Evolutionary conservation across 192 early-diverging fungal species (phyloP).

Genomic region (Phycomyces blakesleeanus): DNA sequence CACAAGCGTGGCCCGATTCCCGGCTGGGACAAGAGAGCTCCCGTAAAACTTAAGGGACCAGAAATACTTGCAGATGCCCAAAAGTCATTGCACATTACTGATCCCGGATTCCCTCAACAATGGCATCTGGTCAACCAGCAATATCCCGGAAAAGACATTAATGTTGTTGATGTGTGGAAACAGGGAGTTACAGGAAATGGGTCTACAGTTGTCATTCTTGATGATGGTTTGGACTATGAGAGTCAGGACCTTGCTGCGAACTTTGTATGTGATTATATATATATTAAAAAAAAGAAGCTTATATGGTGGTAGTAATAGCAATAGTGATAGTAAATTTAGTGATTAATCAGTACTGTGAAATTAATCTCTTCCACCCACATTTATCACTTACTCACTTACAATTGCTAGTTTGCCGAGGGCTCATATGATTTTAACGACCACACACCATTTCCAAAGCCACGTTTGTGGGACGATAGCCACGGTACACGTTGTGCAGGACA

Average conservation of each 20-base stretch:
- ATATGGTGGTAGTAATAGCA: too few relatives aligned
- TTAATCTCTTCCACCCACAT: neutral
- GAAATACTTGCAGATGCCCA: constrained; percentile 4
- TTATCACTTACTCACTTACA: too few relatives aligned
- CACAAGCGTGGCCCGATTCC: constrained; percentile 20
- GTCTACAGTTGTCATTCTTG: constrained; percentile 73
- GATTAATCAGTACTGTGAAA: neutral
- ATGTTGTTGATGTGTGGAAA: constrained; percentile 79
- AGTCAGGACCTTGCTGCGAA: constrained; percentile 68
- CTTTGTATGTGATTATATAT: constrained; percentile 48
- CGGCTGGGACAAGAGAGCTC: neutral
- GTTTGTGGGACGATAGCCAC: constrained; percentile 66
- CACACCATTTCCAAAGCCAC: constrained; percentile 62
- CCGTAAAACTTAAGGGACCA: constrained; percentile 1
- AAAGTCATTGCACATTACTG: constrained; percentile 43
- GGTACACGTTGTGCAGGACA: constrained; percentile 88
- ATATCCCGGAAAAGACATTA: constrained; percentile 66
- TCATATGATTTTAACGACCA: constrained; percentile 87
- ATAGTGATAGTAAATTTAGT: too few relatives aligned
- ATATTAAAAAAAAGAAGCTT: too few relatives aligned
- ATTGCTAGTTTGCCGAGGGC: constrained; percentile 55
- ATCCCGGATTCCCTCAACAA: constrained; percentile 67
- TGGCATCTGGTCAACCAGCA: constrained; percentile 69
- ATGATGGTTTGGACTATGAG: constrained; percentile 81
- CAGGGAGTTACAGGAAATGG: constrained; percentile 72